These are phyloP conservation scores for Eucalyptus tenuipes DNA, from an alignment of 345 rosid species.

Conservation along the genomic window DNA sequence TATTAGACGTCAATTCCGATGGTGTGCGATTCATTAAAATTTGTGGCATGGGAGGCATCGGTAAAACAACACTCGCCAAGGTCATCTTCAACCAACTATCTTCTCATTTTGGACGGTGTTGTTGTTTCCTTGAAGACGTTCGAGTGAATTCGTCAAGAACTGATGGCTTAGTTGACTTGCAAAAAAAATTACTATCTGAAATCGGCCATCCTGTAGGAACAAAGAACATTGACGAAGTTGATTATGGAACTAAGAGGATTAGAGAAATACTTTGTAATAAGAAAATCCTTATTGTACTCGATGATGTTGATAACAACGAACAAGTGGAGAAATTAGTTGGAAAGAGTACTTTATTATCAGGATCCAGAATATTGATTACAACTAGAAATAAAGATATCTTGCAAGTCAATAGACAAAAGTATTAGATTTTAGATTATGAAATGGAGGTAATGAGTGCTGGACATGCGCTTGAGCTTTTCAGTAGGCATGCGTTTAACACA, in stretches of 20 bases:
- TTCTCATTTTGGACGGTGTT: background rate
- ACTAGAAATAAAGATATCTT: background rate
- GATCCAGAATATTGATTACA: background rate
- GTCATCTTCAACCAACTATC: background rate
- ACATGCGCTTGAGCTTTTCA: too few species aligned
- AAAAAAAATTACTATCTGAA: background rate
- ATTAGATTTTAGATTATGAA: too few species aligned
- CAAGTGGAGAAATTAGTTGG: background rate
- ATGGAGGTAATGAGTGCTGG: rapidly evolving
- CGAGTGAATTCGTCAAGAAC: background rate
- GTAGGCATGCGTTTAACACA: too few species aligned
- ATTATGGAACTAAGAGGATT: background rate
- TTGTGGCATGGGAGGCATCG: background rate
- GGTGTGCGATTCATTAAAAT: background rate
- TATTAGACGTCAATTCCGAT: background rate
- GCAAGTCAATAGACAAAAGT: background rate
- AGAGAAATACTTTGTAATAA: background rate
- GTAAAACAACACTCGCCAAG: background rate
- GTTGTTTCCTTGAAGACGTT: background rate
- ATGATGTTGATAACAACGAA: background rate
- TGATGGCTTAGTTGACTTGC: background rate
- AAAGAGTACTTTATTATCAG: background rate
- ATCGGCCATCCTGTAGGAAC: rapidly evolving
- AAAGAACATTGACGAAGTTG: background rate
- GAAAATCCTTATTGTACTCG: background rate